Evolutionary conservation across 2,329 filamentous ascomycete genomes (phyloP).

Genomic region (Eutypa lata): DNA sequence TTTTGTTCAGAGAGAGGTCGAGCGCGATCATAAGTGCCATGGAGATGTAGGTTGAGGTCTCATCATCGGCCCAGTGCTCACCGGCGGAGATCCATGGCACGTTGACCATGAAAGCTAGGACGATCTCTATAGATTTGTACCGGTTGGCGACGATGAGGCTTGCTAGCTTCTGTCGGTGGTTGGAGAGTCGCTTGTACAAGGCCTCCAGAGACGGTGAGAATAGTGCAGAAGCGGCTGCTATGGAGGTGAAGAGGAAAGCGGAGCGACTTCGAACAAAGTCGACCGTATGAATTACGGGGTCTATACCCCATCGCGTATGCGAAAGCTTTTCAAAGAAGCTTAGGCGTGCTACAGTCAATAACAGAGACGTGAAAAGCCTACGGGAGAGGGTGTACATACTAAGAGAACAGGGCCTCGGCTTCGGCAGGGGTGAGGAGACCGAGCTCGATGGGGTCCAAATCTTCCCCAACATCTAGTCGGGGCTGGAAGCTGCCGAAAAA

Average conservation of each 20-base stretch:
- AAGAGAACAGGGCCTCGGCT: slow-evolving; percentile 60
- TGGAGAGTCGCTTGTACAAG: slow-evolving; percentile 62
- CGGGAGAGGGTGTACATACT: slow-evolving; percentile 43
- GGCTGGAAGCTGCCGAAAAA: slow-evolving; percentile 67
- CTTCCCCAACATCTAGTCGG: slow-evolving; percentile 59
- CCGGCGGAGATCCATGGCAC: slow-evolving; percentile 73
- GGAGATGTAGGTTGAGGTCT: slow-evolving; percentile 68
- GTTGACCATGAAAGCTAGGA: slow-evolving; percentile 72
- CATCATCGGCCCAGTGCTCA: slow-evolving; percentile 66
- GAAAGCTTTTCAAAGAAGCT: slow-evolving; percentile 69
- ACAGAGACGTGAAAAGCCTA: neutral
- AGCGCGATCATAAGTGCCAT: slow-evolving; percentile 67
- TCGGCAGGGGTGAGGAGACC: slow-evolving; percentile 66
- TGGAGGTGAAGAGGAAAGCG: slow-evolving; percentile 68
- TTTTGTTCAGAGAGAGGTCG: slow-evolving; percentile 68
- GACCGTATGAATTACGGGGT: slow-evolving; percentile 63
- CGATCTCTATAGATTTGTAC: slow-evolving; percentile 69
- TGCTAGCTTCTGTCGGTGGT: slow-evolving; percentile 61
- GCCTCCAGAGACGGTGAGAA: slow-evolving; percentile 64
- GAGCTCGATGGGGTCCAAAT: slow-evolving; percentile 67
- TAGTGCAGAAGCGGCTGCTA: slow-evolving; percentile 65
- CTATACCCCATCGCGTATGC: slow-evolving; percentile 72
- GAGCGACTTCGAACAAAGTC: slow-evolving; percentile 65
- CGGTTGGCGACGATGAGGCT: slow-evolving; percentile 59
- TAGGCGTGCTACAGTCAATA: slow-evolving; percentile 3